These are phyloP conservation scores for Coprinellus micaceus DNA, from an alignment of 768 basidiomycete genomes.

Conservation along the genomic window DNA sequence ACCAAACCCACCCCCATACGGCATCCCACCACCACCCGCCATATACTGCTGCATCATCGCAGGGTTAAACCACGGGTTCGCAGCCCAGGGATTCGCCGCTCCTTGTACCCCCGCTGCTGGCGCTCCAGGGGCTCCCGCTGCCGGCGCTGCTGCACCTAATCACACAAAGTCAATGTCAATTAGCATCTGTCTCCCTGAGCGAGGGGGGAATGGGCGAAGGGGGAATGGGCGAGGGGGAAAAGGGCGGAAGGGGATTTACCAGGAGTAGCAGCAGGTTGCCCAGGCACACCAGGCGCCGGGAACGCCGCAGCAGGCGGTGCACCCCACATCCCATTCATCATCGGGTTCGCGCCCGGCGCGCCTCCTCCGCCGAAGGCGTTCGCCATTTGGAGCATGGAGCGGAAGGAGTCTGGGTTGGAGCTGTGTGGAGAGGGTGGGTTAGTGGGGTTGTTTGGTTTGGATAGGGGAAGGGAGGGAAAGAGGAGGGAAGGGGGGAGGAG, in stretches of 20 bases:
- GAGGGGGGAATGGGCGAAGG: no score
- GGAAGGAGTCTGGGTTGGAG: slow-evolving; percentile 74
- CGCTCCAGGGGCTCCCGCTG: no score
- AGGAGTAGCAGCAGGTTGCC: slow-evolving; percentile 14
- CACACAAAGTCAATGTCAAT: no score
- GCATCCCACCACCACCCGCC: slow-evolving; percentile 19
- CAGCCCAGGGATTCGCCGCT: slow-evolving; percentile 14
- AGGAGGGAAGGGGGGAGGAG: not conserved
- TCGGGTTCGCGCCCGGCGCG: slow-evolving; percentile 13
- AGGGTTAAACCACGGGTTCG: slow-evolving; percentile 38
- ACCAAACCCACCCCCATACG: no score
- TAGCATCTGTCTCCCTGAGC: no score
- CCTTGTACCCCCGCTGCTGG: no score
- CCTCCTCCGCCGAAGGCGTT: slow-evolving; percentile 45
- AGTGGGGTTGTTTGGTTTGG: not conserved
- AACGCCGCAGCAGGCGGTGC: slow-evolving; percentile 29
- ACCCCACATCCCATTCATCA: slow-evolving; percentile 21
- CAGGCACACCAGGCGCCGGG: slow-evolving; percentile 54
- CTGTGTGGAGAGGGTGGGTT: slow-evolving; percentile 27
- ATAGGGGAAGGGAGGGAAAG: not conserved
- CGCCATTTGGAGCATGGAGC: slow-evolving; percentile 75
- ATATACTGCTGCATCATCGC: slow-evolving; percentile 45
- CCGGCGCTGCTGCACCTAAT: no score
- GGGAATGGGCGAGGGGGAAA: no score
- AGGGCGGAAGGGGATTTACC: no score